Evolutionary conservation across 257 asterid genomes (phyloP).

Genomic region (Solanum corneliomulleri): DNA sequence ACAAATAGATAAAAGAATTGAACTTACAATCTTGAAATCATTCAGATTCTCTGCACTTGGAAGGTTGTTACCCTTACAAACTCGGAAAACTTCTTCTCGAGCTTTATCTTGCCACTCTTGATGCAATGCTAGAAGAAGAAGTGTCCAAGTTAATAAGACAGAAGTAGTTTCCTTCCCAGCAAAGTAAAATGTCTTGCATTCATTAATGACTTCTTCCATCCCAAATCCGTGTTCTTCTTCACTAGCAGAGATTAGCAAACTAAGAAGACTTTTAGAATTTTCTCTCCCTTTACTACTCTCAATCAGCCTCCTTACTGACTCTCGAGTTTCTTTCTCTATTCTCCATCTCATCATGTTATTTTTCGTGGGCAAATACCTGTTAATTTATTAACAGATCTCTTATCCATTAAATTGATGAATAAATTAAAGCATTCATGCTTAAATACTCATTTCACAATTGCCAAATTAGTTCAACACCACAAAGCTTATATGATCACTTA

Average conservation of each 20-base stretch:
- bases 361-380: constrained; percentile 28
- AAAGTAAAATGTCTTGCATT: constrained; percentile 75
- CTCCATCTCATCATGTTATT: constrained; percentile 23
- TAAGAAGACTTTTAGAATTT: constrained; percentile 15
- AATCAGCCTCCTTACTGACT: constrained; percentile 16
- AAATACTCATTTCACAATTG: neutral
- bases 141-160: constrained; percentile 50
- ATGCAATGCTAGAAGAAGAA: constrained; percentile 54
- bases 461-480: neutral
- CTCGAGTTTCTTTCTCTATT: constrained; percentile 30
- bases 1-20: neutral
- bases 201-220: constrained; percentile 42
- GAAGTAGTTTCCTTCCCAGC: constrained; percentile 77
- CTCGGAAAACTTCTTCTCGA: constrained; percentile 35
- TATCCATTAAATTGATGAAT: neutral
- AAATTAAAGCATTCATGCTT: neutral
- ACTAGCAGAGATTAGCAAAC: constrained; percentile 15
- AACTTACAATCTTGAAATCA: constrained; percentile 21
- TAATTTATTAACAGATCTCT: neutral
- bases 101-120: constrained; percentile 64
- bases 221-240: constrained; percentile 40
- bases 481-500: neutral
- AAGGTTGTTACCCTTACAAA: constrained; percentile 10
- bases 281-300: constrained; percentile 5
- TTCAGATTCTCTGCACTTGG: constrained; percentile 21